phyloP scores from a whole-genome alignment of 164 flowering plant genomes.

The Vitis labrusca region DNA sequence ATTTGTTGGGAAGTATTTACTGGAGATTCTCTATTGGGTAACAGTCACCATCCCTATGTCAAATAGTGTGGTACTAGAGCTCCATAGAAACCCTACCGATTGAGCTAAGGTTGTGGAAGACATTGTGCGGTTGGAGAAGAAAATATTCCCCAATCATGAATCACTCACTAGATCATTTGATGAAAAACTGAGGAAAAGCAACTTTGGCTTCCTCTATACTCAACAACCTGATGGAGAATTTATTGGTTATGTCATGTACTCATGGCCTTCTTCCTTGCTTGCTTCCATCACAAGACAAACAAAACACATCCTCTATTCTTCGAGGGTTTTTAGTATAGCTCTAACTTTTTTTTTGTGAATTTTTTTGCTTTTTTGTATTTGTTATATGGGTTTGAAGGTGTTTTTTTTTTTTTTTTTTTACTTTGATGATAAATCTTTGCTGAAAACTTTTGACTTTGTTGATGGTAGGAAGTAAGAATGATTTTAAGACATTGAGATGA shows the following conservation, averaged over 20 bases:
- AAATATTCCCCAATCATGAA: conserved; percentile 88
- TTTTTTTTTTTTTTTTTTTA: too few species aligned
- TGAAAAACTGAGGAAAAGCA: conserved; percentile 72
- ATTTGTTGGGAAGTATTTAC: too few species aligned
- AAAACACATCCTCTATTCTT: not conserved
- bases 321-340: too few species aligned
- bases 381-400: too few species aligned
- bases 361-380: too few species aligned
- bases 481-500: too few species aligned
- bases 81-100: conserved; percentile 36
- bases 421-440: too few species aligned
- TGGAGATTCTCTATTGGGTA: too few species aligned
- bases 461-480: too few species aligned
- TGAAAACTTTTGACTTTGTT: too few species aligned
- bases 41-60: conserved; percentile 13
- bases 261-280: conserved; percentile 72
- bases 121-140: conserved; percentile 69
- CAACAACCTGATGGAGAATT: conserved; percentile 44
- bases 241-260: conserved; percentile 77
- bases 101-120: conserved; percentile 45
- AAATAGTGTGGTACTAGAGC: conserved; percentile 35
- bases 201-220: conserved; percentile 64
- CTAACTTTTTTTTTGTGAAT: too few species aligned
- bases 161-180: conserved; percentile 70
- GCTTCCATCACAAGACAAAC: conserved; percentile 67